Percentiles rank a stretch among this genome's conserved stretches.
Evolutionary conservation across 2,329 filamentous ascomycete species (phyloP).

Genomic region (Xylariomycetidae sp.): DNA sequence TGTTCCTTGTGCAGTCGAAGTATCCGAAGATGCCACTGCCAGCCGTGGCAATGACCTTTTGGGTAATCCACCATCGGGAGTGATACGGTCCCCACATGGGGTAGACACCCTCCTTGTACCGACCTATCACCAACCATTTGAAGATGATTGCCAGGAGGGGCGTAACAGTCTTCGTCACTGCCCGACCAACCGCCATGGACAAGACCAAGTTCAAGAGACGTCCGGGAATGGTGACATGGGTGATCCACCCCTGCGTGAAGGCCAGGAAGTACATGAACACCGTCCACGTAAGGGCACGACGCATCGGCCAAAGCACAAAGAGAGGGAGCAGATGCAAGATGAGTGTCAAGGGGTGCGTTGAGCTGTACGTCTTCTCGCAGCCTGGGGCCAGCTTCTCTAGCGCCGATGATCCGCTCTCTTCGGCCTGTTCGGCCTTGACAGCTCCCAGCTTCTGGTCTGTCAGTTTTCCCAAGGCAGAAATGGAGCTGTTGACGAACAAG

Average conservation of each 20-base stretch:
- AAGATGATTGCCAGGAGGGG: constrained; percentile 42
- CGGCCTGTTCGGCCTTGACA: neutral
- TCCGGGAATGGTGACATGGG: constrained; percentile 33
- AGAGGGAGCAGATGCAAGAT: constrained; percentile 45
- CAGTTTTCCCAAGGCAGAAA: constrained; percentile 8
- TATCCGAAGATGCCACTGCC: constrained; percentile 40
- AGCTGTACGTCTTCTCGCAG: constrained; percentile 38
- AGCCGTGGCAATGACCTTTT: constrained; percentile 45
- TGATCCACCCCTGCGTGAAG: constrained; percentile 33
- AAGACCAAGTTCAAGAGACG: constrained; percentile 43
- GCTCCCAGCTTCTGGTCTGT: neutral
- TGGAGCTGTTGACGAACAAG: constrained; percentile 39
- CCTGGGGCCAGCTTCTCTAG: constrained; percentile 19
- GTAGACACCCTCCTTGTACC: constrained; percentile 45
- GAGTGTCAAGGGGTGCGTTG: constrained; percentile 42
- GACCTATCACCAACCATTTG: constrained; percentile 51
- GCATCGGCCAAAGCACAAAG: constrained; percentile 42
- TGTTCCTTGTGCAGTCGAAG: constrained; percentile 31
- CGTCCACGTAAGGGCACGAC: constrained; percentile 46
- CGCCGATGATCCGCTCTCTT: constrained; percentile 5
- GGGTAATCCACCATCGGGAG: constrained; percentile 52
- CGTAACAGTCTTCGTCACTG: constrained; percentile 31
- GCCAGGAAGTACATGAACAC: constrained; percentile 43
- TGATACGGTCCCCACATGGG: constrained; percentile 56
- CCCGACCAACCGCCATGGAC: constrained; percentile 36